Evolutionary conservation across 371 early-diverging fungal genomes (phyloP), one percentile per base, ranked within the genome.

Genomic region (Sanchytrium tribonematis): DNA sequence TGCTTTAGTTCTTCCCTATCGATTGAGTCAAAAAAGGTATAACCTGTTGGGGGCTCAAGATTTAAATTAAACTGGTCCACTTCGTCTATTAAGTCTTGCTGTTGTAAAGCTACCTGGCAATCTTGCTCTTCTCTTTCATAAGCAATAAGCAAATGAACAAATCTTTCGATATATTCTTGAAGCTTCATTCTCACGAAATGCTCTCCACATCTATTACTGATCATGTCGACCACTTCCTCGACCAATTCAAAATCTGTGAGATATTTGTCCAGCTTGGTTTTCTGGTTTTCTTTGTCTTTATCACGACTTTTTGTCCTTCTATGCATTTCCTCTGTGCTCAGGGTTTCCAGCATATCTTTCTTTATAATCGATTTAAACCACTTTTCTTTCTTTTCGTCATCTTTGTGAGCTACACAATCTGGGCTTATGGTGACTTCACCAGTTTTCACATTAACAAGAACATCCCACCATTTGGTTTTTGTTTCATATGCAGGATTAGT

Each of bases 401-500:
- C 68, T 28, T 29, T 68, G 5, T 29, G 12, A 29, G 30, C 30
- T 1, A 5, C 68, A 68, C 29, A 28, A 12, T 29, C 68, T 66
- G 87, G 86, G 74, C 89, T 88, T 69, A 94, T 86, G 2, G 85
- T 86, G 69, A 95, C 90, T 72, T 86, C 87, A 29, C 91, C 91
- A 0, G 91, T 89, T 69, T 85, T 85, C 70, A 95, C 86, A 73
- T 93, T 88, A 76, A 88, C 90, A 22, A 91, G 78, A 1, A 95
- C 84, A 76, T 95, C 96, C 93, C 93, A 95, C 93, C 93, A 91
- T 67, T 83, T 80, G 16, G 86, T 82, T 68, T 91, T 86, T 71
- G 90, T 89, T 72, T 91, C 91, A 75, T 92, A 91, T 0, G 89
- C 83, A 27, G 91, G 91, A 77, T 95, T 93, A 0, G 93, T 90